Conservation (phyloP, 306 rosid species). For the Glycine soja region DNA sequence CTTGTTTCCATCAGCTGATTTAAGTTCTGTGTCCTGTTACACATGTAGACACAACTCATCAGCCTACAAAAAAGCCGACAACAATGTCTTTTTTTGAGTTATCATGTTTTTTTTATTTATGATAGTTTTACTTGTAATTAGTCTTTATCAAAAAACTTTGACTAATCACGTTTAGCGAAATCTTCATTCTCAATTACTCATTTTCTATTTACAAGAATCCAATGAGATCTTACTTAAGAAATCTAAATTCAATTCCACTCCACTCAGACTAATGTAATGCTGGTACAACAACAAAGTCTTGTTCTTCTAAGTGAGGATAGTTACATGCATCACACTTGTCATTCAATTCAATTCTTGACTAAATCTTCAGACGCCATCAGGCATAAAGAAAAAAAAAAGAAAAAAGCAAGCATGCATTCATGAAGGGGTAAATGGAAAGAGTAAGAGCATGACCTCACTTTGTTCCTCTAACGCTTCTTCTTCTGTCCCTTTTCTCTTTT, state of each 20-base stretch:
- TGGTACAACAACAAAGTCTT: neutral
- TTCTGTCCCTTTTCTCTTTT: constrained; percentile 74
- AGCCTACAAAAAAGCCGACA: neutral
- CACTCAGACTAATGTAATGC: no score
- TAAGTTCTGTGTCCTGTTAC: constrained; percentile 66
- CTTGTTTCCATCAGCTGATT: constrained; percentile 64
- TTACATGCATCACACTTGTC: neutral
- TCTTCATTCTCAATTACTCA: no score
- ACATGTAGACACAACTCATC: constrained; percentile 27
- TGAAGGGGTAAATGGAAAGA: constrained; percentile 7
- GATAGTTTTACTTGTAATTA: no score
- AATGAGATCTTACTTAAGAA: no score
- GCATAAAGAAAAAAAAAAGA: no score
- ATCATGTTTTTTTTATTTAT: no score
- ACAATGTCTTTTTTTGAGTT: no score
- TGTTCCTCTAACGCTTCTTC: constrained; percentile 78
- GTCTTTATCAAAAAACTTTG: no score
- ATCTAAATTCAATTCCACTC: no score
- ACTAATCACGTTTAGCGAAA: no score
- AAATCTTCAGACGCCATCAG: neutral
- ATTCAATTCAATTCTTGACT: neutral
- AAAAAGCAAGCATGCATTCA: constrained; percentile 19
- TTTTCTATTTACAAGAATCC: no score
- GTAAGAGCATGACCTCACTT: constrained; percentile 67
- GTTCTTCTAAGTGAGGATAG: no score